phyloP scores from a whole-genome alignment of 257 asterid genomes.

The Solanum infundibuliforme region DNA sequence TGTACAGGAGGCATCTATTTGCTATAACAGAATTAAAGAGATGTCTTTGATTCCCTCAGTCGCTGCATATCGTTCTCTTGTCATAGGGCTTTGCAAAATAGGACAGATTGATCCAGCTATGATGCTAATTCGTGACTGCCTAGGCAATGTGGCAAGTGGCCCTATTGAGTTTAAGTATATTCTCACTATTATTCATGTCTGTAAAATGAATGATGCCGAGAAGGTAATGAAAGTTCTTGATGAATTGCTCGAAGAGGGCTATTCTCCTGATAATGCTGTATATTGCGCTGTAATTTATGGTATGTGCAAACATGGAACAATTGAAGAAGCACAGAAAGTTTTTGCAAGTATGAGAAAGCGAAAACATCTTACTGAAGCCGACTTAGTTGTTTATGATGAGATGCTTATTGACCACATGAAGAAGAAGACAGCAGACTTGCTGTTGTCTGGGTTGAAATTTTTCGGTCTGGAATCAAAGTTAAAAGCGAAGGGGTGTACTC shows the following conservation, averaged over 20 bases:
- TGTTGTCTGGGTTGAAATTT: slow-evolving; percentile 74
- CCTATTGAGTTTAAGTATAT: slow-evolving; percentile 77
- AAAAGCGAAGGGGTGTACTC: slow-evolving; percentile 52
- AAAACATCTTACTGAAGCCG: slow-evolving; percentile 53
- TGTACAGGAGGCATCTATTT: slow-evolving; percentile 55
- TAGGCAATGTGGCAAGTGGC: slow-evolving; percentile 48
- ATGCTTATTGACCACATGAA: slow-evolving; percentile 79
- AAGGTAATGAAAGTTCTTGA: slow-evolving; percentile 51
- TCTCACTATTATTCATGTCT: slow-evolving; percentile 57
- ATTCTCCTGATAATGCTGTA: slow-evolving; percentile 25
- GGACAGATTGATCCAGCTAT: slow-evolving; percentile 79
- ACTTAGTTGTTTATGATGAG: slow-evolving; percentile 63
- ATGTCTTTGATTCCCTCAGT: slow-evolving; percentile 47
- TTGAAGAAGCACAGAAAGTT: slow-evolving; percentile 72
- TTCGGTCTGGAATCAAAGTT: slow-evolving; percentile 72
- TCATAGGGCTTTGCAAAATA: slow-evolving; percentile 38
- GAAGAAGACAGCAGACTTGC: slow-evolving; percentile 70
- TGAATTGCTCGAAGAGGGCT: slow-evolving; percentile 68
- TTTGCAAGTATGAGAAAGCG: slow-evolving; percentile 44
- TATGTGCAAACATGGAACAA: slow-evolving; percentile 74
- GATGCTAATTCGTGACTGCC: slow-evolving; percentile 72
- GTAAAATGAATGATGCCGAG: slow-evolving; percentile 55
- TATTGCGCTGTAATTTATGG: slow-evolving; percentile 60
- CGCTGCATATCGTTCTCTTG: slow-evolving; percentile 61
- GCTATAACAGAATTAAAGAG: slow-evolving; percentile 59